Evolutionary conservation across 805 yeast species (phyloP).

Genomic region (Starmerella stigmatis): DNA sequence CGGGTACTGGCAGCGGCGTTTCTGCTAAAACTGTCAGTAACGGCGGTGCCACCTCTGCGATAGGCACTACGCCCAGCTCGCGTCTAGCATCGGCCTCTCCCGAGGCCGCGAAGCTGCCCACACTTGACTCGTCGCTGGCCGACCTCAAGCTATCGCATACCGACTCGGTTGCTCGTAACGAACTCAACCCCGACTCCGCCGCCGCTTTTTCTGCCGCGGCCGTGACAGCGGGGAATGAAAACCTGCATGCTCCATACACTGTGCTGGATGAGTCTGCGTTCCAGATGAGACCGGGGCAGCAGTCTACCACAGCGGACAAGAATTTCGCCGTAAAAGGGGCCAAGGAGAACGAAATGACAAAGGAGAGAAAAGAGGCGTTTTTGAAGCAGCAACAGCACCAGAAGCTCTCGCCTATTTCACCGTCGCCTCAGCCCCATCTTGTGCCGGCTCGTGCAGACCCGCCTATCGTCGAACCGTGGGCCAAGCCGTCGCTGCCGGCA

Average conservation of each 20-base stretch:
- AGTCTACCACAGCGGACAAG: background rate
- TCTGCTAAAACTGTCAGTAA: too few relatives aligned
- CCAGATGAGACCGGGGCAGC: background rate
- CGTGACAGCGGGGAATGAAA: too few relatives aligned
- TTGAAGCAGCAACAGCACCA: background rate
- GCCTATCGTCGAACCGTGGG: constrained; percentile 20
- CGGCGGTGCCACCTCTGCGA: too few relatives aligned
- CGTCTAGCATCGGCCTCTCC: background rate
- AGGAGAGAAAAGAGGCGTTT: too few relatives aligned
- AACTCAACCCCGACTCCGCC: too few relatives aligned
- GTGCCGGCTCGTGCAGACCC: constrained; percentile 7
- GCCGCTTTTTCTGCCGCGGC: too few relatives aligned
- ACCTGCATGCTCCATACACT: background rate
- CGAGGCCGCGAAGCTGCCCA: background rate
- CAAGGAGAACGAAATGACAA: too few relatives aligned
- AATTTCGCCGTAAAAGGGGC: background rate
- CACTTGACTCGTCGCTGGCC: constrained; percentile 7
- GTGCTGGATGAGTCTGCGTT: background rate
- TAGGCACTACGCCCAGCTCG: too few relatives aligned
- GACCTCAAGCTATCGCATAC: constrained; percentile 1
- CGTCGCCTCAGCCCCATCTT: constrained; percentile 11
- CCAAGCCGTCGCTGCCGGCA: constrained; percentile 17
- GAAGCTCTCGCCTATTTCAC: background rate
- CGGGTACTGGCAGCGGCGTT: too few relatives aligned
- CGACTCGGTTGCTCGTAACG: background rate